Evolutionary conservation across 2,329 filamentous ascomycete species (phyloP), one percentile per base, ranked within the genome.

Genomic region (Lachnum nothofagi): DNA sequence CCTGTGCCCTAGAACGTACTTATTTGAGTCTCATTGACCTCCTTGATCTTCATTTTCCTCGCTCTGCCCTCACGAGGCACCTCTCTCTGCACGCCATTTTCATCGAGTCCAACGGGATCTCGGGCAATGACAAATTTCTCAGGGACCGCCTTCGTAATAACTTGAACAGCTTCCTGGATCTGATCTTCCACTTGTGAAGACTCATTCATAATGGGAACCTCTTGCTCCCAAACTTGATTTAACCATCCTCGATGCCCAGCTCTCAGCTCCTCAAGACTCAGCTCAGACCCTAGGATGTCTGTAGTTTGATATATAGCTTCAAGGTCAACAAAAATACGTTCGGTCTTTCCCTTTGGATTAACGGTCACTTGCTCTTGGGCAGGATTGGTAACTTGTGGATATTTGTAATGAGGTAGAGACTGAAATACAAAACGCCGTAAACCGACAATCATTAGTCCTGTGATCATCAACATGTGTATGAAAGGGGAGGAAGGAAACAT

Each of bases 221-320:
- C 63, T 23, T 55, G 51, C 22, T 76, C 70, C 80, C 80, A 86
- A 16, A 72, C 69, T 39, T 73, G 72, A 54, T 79, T 71, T 27
- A 86, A 69, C 72, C 82, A 83, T 1, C 91, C 91, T 48, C 87
- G 79, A 57, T 81, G 81, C 35, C 77, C 77, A 24, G 91, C 91
- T 70, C 90, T 82, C 19, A 98, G 71, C 69, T 98, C 93, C 65
- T 98, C 93, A 63, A 97, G 95, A 62, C 88, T 91, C 53, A 87
- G 77, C 67, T 96, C 91, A 25, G 82, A 82, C 3, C 80, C 81
- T 1, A 82, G 77, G 52, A 86, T 78, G 39, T 85, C 79, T 19
- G 81, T 79, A 33, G 85, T 84, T 7, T 90, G 91, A 63, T 97
- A 97, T 27, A 97, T 78, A 25, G 83, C 82, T 65, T 90, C 83